Evolutionary conservation across 2,329 filamentous ascomycete genomes (phyloP).

Genomic region (Venturia carpophila): DNA sequence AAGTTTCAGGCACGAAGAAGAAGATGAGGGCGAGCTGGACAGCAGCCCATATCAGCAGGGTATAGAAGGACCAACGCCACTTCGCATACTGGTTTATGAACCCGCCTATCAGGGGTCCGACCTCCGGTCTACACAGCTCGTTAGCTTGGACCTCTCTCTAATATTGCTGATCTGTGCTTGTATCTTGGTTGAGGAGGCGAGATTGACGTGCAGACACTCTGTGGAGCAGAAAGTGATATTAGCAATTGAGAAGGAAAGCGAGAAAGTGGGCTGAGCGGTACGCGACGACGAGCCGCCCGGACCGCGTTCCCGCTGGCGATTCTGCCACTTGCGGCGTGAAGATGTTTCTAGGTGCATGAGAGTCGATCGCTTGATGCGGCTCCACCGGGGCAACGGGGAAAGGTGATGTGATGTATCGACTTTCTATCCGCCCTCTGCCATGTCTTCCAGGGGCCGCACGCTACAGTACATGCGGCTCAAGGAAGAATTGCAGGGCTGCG

Average conservation of each 20-base stretch:
- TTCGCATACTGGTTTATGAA: slow-evolving; percentile 70
- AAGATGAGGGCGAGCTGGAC: slow-evolving; percentile 52
- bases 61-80: slow-evolving; percentile 80
- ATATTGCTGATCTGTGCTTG: not conserved
- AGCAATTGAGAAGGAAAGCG: not conserved
- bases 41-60: slow-evolving; percentile 75
- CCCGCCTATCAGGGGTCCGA: slow-evolving; percentile 59
- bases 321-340: not conserved
- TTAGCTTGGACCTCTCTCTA: not conserved
- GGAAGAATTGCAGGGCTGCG: not conserved
- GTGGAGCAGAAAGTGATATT: not conserved
- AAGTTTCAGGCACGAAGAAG: slow-evolving; percentile 74
- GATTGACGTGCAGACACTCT: not conserved
- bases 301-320: slow-evolving; percentile 2
- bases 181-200: not conserved
- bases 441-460: not conserved
- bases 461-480: not conserved
- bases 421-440: not conserved
- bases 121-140: slow-evolving; percentile 38
- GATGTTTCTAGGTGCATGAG: not conserved
- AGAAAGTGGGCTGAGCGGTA: slow-evolving; percentile 4
- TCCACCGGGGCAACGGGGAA: not conserved
- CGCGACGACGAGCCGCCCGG: slow-evolving; percentile 10
- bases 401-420: slow-evolving; percentile 2
- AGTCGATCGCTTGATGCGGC: slow-evolving; percentile 6